phyloP scores from a whole-genome alignment of 2,329 filamentous ascomycete species.

The Alternaria panax region DNA sequence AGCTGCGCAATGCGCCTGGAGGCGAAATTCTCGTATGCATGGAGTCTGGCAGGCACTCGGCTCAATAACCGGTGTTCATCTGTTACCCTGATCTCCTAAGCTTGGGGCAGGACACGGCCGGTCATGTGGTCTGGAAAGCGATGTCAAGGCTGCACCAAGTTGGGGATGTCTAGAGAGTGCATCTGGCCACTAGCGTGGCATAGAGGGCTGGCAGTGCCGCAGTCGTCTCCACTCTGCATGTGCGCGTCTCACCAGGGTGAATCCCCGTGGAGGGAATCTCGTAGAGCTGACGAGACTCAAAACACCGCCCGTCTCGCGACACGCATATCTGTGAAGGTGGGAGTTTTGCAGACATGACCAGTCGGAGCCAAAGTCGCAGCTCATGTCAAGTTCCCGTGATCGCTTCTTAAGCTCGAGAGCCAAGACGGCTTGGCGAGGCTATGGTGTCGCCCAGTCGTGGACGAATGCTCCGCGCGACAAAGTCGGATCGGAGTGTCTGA shows the following conservation, averaged over 20 bases:
- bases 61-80: conserved; percentile 9
- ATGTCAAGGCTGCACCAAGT: not conserved
- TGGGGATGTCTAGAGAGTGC: not conserved
- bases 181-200: not conserved
- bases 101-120: conserved; percentile 4
- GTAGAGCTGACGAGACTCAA: not conserved
- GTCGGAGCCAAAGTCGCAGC: not conserved
- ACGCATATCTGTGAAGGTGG: not conserved
- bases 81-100: not conserved
- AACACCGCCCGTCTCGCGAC: not conserved
- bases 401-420: not conserved
- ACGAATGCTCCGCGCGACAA: not conserved
- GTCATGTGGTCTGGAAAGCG: conserved; percentile 2
- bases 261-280: not conserved
- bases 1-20: conserved; percentile 10
- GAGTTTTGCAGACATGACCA: not conserved
- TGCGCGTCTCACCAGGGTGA: no score
- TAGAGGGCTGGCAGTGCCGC: not conserved
- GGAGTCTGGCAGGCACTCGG: conserved; percentile 8
- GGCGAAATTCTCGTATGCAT: conserved; percentile 4
- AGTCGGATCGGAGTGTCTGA: conserved; percentile 7
- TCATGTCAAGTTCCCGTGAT: conserved; percentile 3
- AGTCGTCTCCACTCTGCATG: not conserved
- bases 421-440: conserved; percentile 13
- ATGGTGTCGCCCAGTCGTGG: not conserved